Evolutionary conservation across 345 rosid genomes (phyloP), one percentile per base, ranked within the genome.

Genomic region (Psidium friedrichsthalianum): DNA sequence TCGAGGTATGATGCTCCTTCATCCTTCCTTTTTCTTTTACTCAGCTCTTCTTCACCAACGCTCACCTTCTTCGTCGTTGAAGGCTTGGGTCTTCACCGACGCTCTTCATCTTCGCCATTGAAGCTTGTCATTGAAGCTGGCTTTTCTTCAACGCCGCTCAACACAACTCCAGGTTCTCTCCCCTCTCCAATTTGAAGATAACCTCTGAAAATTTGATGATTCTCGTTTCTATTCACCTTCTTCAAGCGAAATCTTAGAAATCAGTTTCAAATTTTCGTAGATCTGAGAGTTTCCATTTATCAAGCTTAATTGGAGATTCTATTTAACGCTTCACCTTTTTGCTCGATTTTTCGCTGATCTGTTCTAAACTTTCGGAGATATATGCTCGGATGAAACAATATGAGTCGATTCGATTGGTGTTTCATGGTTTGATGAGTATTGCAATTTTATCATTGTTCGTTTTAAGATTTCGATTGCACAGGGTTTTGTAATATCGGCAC

Each of bases 311-410:
- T n/a, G 8, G 18, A 1, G 32, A 58, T 58, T 58, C 3, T 58
- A n/a, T 58, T 32, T 15, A 12, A n/a, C 16, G 18, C 54, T 52
- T 13, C 11, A 12, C 6, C 54, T 12, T 52, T 14, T 52, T 52
- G 54, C 3, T 57, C 0, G 15, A 57, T 11, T 10, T 57, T 4
- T 57, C 0, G 64, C 25, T 11, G 6, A 57, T 57, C 25, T 25
- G 29, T 29, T 58, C 2, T 1, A n/a, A 58, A 5, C 5, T 58
- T 58, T 12, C 18, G 0, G 0, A 2, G 8, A n/a, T n/a, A 12
- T 12, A 32, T 58, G 6, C 3, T 58, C 24, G 1, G 21, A 20
- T 55, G 24, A 2, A n/a, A 14, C 0, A 0, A 20, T 40, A 25
- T 51, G 25, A n/a, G 56, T 54, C 54, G 0, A 27, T 44, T 11